Evolutionary conservation across 352 stramenopile genomes (phyloP).

Genomic region (Pythium rhizo-oryzae): DNA sequence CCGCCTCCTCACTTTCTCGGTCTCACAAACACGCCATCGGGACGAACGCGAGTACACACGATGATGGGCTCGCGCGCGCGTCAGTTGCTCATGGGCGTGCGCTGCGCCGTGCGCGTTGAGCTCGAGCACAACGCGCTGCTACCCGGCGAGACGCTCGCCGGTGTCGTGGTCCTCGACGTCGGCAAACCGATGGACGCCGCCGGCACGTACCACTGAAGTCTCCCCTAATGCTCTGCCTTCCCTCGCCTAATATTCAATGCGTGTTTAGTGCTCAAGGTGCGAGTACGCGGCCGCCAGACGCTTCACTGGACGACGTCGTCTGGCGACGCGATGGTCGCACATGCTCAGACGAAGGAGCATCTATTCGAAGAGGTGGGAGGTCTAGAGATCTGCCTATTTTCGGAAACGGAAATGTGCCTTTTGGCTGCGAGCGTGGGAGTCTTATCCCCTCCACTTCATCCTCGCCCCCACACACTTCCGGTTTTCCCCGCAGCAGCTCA

Average conservation of each 20-base stretch:
- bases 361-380: conserved; percentile 8
- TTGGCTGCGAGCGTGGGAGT: no score
- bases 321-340: conserved; percentile 1
- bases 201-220: not conserved
- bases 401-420: no score
- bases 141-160: conserved; percentile 1
- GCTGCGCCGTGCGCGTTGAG: conserved; percentile 3
- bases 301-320: conserved; percentile 16
- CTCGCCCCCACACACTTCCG: no score
- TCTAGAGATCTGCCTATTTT: no score
- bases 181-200: conserved; percentile 4
- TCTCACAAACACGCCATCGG: not conserved
- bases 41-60: not conserved
- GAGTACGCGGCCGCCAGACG: not conserved
- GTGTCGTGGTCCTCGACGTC: conserved; percentile 1
- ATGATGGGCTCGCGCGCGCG: conserved; percentile 3
- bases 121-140: conserved; percentile 8
- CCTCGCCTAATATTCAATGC: not conserved
- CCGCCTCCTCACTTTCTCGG: not conserved
- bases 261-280: conserved; percentile 1
- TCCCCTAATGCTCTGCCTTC: not conserved
- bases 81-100: conserved; percentile 1
- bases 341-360: conserved; percentile 6
- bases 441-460: no score
- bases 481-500: no score